Base-by-base conservation (phyloP, 1,139 yeast genomes). In the Debaryomyces nepalensis region DNA sequence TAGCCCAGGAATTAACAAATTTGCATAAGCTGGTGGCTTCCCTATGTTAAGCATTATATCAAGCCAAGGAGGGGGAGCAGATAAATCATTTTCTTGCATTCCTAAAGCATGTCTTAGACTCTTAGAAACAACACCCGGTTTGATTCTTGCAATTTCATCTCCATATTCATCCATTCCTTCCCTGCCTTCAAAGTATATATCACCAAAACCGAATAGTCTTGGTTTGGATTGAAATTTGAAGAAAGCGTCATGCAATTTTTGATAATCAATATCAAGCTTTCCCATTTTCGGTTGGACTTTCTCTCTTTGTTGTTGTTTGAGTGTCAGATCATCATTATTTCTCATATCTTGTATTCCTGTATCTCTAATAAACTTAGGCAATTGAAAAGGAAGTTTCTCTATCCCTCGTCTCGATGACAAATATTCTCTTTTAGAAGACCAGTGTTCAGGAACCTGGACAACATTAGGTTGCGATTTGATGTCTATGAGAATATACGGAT, bases 291-390 rank as follows among this genome's bases (percentile, higher is more conserved):
- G 97, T 59, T 89, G 97, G 0, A 91, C 95, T 41, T 87, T 74
- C 44, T 87, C 95, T 48, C 98, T 73, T 60, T 85, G 86, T 57
- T 79, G 78, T 54, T 89, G 95, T 55, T 87, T 82, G 50, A 89
- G 59, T 2, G 86, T 76, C 6, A 72, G 70, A 15, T 77, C 84
- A 14, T 70, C 70, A 24, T 68, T 63, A 47, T 82, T 81, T 58
- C 98, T 76, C 96, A 91, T 87, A 45, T 87, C 91, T 53, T 82
- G 80, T 32, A 93, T 90, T 1, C 97, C 97, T 0, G 98, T 93
- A 42, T 82, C 90, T 37, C 71, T 75, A 34, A 93, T 89, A 52
- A 80, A 86, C 33, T 78, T 74, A 0, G 99, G 99, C 11, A 93
- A 68, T 53, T 81, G 81, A 58, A 87, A 93, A 0, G 91, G 87